These are phyloP conservation scores for Mucor indicus DNA, from an alignment of 371 early-diverging fungal species.

Conservation along the genomic window DNA sequence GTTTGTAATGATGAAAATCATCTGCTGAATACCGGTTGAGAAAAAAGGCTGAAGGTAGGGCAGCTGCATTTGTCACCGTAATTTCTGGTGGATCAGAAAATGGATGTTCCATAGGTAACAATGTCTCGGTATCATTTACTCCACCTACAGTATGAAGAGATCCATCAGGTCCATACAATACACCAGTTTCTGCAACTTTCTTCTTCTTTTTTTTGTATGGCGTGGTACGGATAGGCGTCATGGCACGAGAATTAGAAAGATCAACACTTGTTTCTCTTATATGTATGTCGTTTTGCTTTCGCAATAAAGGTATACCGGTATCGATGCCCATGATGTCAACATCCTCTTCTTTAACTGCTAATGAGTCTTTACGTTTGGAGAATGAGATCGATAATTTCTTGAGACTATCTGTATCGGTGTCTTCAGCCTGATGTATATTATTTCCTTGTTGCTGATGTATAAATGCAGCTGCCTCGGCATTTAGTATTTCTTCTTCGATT, in stretches of 20 bases:
- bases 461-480: no score
- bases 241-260: conserved; percentile 24
- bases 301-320: conserved; percentile 17
- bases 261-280: conserved; percentile 32
- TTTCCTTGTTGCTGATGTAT: no score
- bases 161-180: conserved; percentile 44
- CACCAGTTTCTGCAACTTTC: conserved; percentile 41
- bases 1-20: conserved; percentile 35
- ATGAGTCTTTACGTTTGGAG: conserved; percentile 13
- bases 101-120: conserved; percentile 24
- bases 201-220: conserved; percentile 51
- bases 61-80: conserved; percentile 36
- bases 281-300: conserved; percentile 27
- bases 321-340: conserved; percentile 56
- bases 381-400: conserved; percentile 22
- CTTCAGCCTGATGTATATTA: conserved; percentile 10
- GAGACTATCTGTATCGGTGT: no score
- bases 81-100: conserved; percentile 37
- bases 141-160: conserved; percentile 40
- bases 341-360: conserved; percentile 40
- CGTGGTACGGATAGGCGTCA: conserved; percentile 20
- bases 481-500: conserved; percentile 36
- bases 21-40: conserved; percentile 30
- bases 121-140: conserved; percentile 26
- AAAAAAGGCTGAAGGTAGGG: conserved; percentile 45